Evolutionary conservation across 1,284 basidiomycete genomes (phyloP).

Genomic region (Rhodotorula sp.): DNA sequence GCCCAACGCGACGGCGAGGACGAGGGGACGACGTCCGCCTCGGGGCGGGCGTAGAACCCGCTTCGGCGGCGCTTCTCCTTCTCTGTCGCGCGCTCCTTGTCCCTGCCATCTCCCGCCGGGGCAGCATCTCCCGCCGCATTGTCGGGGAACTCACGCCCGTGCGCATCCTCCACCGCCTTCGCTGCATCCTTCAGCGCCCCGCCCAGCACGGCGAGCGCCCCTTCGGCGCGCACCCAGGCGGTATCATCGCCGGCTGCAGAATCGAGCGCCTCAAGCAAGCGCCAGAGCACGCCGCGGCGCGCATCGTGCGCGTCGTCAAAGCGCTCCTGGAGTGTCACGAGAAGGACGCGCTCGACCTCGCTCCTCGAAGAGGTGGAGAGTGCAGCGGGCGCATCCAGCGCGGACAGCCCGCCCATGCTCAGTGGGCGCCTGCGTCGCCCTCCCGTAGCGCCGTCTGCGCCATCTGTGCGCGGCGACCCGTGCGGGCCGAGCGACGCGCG

Average conservation of each 20-base stretch:
- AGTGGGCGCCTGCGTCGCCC: constrained; percentile 7
- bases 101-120: background rate
- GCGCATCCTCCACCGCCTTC: background rate
- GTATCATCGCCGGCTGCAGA: background rate
- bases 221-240: background rate
- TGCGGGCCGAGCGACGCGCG: background rate
- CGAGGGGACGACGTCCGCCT: background rate
- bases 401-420: constrained; percentile 22
- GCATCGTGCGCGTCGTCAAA: constrained; percentile 16
- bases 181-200: background rate
- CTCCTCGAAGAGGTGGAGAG: background rate
- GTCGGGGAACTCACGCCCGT: constrained; percentile 10
- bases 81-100: background rate
- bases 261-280: constrained; percentile 14
- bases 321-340: constrained; percentile 15
- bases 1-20: background rate
- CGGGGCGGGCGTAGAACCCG: background rate
- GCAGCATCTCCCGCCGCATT: background rate
- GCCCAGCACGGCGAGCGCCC: background rate
- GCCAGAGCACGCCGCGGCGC: constrained; percentile 23
- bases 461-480: background rate
- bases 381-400: background rate
- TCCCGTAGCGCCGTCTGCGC: background rate
- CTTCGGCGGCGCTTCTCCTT: constrained; percentile 4
- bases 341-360: background rate